phyloP scores from a whole-genome alignment of 352 stramenopile species.

The Globisporangium abappressorium region DNA sequence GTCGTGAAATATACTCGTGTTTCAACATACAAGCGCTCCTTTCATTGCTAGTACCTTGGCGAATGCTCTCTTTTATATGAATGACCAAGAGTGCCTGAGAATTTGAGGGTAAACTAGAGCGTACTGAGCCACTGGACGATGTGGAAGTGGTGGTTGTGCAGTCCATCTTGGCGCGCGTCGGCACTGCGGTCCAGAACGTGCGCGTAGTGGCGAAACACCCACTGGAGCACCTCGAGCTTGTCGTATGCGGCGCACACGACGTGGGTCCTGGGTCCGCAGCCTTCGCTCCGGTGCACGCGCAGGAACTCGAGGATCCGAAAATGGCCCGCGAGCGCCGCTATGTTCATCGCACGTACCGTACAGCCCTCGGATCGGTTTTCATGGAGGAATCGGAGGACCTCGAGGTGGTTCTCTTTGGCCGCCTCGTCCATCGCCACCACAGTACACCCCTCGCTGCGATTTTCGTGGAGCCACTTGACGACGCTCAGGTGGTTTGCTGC shows the following conservation, averaged over 20 bases:
- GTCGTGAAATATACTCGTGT: neutral
- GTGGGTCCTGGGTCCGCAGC: neutral
- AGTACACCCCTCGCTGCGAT: slow-evolving; percentile 12
- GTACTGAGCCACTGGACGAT: slow-evolving; percentile 3
- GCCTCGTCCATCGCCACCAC: slow-evolving; percentile 8
- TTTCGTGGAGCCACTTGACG: slow-evolving; percentile 18
- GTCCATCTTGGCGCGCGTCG: neutral
- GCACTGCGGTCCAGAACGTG: neutral
- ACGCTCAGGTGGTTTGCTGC: slow-evolving; percentile 11
- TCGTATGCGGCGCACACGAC: slow-evolving; percentile 2
- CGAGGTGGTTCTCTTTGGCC: neutral
- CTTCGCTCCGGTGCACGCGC: slow-evolving; percentile 13
- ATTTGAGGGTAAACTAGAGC: neutral
- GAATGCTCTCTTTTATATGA: neutral
- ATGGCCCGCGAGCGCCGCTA: slow-evolving; percentile 4
- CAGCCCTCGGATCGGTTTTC: slow-evolving; percentile 11
- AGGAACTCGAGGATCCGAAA: slow-evolving; percentile 15
- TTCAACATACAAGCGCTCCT: neutral
- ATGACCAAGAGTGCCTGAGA: neutral
- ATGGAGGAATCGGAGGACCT: slow-evolving; percentile 13
- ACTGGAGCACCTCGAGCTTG: slow-evolving; percentile 8
- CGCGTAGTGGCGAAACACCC: neutral
- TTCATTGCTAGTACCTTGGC: neutral
- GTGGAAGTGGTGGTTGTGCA: slow-evolving; percentile 3
- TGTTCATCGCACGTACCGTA: slow-evolving; percentile 8